Percentiles rank a stretch among this genome's conserved stretches.
phyloP scores from a whole-genome alignment of 768 basidiomycete species.

The Mycena rosella region DNA sequence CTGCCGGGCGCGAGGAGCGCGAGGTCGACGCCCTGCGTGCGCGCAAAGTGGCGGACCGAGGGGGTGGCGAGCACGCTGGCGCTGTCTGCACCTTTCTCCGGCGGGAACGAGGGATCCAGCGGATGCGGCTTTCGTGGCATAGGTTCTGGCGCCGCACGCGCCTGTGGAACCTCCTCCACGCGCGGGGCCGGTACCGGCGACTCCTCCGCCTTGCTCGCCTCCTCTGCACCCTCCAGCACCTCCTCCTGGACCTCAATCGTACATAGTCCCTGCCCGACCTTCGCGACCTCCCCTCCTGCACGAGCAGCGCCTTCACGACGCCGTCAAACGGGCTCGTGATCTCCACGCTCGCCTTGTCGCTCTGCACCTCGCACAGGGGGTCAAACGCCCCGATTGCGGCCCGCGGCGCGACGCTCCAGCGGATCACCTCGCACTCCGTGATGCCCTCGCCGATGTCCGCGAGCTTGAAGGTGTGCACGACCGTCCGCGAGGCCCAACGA shows the following conservation, averaged over 20 bases:
- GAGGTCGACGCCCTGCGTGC: slow-evolving; percentile 74
- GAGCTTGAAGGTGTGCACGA: slow-evolving; percentile 72
- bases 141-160: neutral
- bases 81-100: slow-evolving; percentile 26
- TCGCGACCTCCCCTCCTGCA: slow-evolving; percentile 85
- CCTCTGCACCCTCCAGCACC: slow-evolving; percentile 14
- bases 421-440: slow-evolving; percentile 90
- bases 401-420: slow-evolving; percentile 77
- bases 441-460: slow-evolving; percentile 94
- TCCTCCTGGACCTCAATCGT: slow-evolving; percentile 85
- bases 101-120: slow-evolving; percentile 55
- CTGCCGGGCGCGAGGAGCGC: slow-evolving; percentile 70
- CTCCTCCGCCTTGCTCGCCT: slow-evolving; percentile 23
- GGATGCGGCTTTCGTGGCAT: slow-evolving; percentile 25
- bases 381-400: slow-evolving; percentile 74
- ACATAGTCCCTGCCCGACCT: slow-evolving; percentile 84
- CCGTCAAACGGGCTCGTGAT: slow-evolving; percentile 92
- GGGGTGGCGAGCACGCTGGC: slow-evolving; percentile 75
- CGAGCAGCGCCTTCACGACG: slow-evolving; percentile 76
- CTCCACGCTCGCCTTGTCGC: slow-evolving; percentile 92
- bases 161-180: slow-evolving; percentile 62
- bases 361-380: slow-evolving; percentile 86
- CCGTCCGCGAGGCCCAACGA: slow-evolving; percentile 19
- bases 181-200: slow-evolving; percentile 57
- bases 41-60: slow-evolving; percentile 83